Conservation (phyloP, 1,139 yeast genomes). For the Protomyces lactucae-debilis region DNA sequence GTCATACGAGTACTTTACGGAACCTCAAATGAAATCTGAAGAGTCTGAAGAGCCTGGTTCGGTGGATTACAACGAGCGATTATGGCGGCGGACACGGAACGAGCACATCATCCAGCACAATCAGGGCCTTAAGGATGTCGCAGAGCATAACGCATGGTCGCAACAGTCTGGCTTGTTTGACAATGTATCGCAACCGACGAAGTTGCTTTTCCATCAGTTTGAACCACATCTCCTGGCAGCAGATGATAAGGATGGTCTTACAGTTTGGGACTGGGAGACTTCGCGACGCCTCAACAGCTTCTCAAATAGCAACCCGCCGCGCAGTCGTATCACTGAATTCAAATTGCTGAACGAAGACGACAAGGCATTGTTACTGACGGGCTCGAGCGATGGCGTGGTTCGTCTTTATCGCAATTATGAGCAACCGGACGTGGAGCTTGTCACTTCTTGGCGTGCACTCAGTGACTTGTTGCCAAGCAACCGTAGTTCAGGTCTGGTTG, state of each 20-base stretch:
- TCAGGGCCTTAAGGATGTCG: constrained; percentile 79
- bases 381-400: constrained; percentile 90
- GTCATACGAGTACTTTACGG: constrained; percentile 88
- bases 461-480: constrained; percentile 78
- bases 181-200: constrained; percentile 73
- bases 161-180: constrained; percentile 57
- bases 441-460: constrained; percentile 90
- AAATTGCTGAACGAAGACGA: constrained; percentile 90
- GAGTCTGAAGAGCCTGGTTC: constrained; percentile 94
- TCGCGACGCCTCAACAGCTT: constrained; percentile 58
- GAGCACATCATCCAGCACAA: constrained; percentile 82
- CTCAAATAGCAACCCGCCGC: constrained; percentile 79
- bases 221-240: constrained; percentile 77
- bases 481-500: constrained; percentile 73
- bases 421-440: constrained; percentile 52
- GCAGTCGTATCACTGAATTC: constrained; percentile 81
- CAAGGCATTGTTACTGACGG: constrained; percentile 72
- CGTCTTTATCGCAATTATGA: constrained; percentile 78
- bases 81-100: constrained; percentile 88
- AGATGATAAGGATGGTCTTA: constrained; percentile 77
- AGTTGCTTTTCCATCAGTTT: constrained; percentile 79
- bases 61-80: constrained; percentile 69
- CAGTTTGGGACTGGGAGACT: constrained; percentile 85
- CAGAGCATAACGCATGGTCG: constrained; percentile 84
- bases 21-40: constrained; percentile 77